These are phyloP conservation scores for Pyricularia grisea DNA, from an alignment of 2,329 filamentous ascomycete species.

Conservation along the genomic window DNA sequence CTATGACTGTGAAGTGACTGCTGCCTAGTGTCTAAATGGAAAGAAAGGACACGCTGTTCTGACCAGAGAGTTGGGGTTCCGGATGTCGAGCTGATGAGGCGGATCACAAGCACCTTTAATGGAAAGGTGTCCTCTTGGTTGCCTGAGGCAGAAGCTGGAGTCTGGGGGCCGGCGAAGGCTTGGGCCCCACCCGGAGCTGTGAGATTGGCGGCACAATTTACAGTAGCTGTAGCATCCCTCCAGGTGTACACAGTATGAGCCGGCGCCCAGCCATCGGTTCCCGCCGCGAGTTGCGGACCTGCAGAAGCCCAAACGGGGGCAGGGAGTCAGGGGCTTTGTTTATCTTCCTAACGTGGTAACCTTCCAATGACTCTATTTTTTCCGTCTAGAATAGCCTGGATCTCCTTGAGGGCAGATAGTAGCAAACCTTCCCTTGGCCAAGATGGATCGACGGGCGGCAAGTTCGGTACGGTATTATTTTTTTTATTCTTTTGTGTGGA, in stretches of 20 bases:
- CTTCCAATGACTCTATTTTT: not conserved
- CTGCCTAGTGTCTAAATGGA: not conserved
- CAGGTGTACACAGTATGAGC: not conserved
- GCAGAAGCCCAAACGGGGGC: not conserved
- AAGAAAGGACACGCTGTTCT: not conserved
- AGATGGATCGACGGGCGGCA: not conserved
- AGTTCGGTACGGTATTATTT: not conserved
- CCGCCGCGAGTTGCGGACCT: constrained; percentile 1
- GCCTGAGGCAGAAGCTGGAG: not conserved
- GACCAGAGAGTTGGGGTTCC: not conserved
- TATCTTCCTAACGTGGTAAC: not conserved
- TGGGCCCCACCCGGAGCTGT: not conserved
- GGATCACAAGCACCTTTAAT: not conserved
- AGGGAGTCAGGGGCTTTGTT: not conserved
- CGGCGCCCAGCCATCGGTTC: not conserved
- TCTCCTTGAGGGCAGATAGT: not conserved
- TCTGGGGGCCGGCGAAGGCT: not conserved
- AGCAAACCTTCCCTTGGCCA: not conserved
- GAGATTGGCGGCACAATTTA: not conserved
- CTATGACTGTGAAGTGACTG: not conserved
- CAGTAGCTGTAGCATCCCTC: not conserved
- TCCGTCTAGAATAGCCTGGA: not conserved
- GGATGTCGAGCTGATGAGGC: not conserved
- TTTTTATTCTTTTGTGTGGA: not conserved
- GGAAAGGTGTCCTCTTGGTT: not conserved